Percentiles rank a stretch among this genome's conserved stretches.
Conservation (phyloP, 192 early-diverging fungal genomes). For the Radiomyces spectabilis region DNA sequence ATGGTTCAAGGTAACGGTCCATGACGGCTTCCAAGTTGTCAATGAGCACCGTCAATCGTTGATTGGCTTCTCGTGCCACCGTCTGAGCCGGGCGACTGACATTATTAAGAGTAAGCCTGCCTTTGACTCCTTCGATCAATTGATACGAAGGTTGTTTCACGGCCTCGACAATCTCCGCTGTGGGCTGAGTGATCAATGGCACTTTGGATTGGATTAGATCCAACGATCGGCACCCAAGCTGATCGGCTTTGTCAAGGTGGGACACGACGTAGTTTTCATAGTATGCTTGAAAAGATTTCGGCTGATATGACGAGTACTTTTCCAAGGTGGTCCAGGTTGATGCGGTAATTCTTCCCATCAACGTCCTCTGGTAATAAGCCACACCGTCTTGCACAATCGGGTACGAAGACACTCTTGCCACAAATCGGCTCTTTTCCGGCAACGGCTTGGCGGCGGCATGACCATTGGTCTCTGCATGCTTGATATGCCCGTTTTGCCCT, state of each 20-base stretch:
- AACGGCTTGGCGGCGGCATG: neutral
- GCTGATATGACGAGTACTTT: constrained; percentile 21
- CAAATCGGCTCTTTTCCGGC: constrained; percentile 7
- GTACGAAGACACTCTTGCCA: constrained; percentile 24
- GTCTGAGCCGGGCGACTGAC: no score
- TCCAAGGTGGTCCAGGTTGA: constrained; percentile 15
- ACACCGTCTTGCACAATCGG: constrained; percentile 26
- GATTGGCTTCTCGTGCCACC: no score
- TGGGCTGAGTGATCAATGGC: constrained; percentile 57
- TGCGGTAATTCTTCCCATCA: no score
- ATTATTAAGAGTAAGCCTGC: no score
- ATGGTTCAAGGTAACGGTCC: constrained; percentile 33
- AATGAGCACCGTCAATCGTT: constrained; percentile 31
- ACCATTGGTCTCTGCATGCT: constrained; percentile 7
- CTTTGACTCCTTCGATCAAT: no score
- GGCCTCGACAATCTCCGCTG: constrained; percentile 49
- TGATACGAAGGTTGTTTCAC: constrained; percentile 47
- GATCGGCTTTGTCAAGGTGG: constrained; percentile 53
- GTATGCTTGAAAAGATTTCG: constrained; percentile 18
- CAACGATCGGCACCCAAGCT: constrained; percentile 54
- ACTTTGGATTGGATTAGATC: constrained; percentile 53
- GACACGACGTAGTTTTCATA: constrained; percentile 39
- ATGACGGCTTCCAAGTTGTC: constrained; percentile 45
- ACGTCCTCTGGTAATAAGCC: no score
- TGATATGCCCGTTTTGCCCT: constrained; percentile 10